These are phyloP conservation scores for Entophlyctis helioformis DNA, from an alignment of 192 early-diverging fungal species.

Conservation along the genomic window DNA sequence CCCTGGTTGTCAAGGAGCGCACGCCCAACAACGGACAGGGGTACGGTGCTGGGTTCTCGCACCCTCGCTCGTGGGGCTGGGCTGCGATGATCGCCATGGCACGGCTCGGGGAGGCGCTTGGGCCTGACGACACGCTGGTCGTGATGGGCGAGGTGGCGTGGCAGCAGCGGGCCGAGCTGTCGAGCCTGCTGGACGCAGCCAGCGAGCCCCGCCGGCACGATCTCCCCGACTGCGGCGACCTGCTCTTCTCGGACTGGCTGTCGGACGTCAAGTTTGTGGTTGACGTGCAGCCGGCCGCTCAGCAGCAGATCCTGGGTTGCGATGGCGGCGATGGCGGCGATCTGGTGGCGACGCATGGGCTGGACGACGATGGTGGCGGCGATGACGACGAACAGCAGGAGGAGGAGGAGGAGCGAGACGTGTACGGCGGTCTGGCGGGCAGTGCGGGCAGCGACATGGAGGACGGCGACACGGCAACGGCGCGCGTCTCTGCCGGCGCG, in stretches of 20 bases:
- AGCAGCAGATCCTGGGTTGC: neutral
- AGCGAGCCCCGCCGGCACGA: too few relatives aligned
- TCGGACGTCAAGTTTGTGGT: conserved; percentile 18
- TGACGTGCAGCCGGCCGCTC: neutral
- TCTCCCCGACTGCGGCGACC: conserved; percentile 6
- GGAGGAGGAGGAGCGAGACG: conserved; percentile 2
- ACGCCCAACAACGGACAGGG: conserved; percentile 12
- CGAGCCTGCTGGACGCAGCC: conserved; percentile 7
- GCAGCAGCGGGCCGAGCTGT: conserved; percentile 13
- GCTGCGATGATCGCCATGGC: conserved; percentile 13
- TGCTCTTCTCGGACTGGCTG: conserved; percentile 13
- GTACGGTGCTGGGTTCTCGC: conserved; percentile 15
- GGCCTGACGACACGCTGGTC: conserved; percentile 14
- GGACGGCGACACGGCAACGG: too few relatives aligned
- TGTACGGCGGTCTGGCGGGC: too few relatives aligned
- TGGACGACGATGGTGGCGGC: neutral
- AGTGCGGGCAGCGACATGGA: too few relatives aligned
- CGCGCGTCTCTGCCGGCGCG: too few relatives aligned
- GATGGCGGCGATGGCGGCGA: neutral
- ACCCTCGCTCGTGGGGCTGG: conserved; percentile 23
- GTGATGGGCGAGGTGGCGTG: conserved; percentile 15
- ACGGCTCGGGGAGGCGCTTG: conserved; percentile 8
- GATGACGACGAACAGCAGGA: too few relatives aligned
- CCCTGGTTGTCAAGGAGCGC: conserved; percentile 14
- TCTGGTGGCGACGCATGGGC: neutral